Evolutionary conservation across 2,329 filamentous ascomycete species (phyloP), one percentile per base, ranked within the genome.

Genomic region (Botrytis elliptica): DNA sequence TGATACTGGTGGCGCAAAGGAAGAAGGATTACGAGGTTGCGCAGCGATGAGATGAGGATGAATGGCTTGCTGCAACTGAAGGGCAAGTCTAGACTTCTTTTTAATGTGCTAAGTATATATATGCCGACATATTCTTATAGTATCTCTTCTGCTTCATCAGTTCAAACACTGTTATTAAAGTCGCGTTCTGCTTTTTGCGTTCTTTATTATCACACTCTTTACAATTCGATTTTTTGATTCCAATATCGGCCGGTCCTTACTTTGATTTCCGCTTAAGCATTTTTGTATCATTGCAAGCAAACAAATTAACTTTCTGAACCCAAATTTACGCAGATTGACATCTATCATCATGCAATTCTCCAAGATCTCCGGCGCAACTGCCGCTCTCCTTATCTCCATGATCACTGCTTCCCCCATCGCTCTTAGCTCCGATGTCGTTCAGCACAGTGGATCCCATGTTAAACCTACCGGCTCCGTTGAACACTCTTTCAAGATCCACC

Each of bases 321-420:
- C 36, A 12, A 55, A 8, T 29, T 29, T 29, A 22, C 36, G 16
- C 44, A 29, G 20, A 29, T 40, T 55, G 16, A 40, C 36, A 55
- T 55, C 46, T 29, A 40, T 52, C 42, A 64, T 22, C 18, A 71
- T 71, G 57, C 57, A 71, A n/a, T 71, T 64, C 42, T 38, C 69
- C 33, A 71, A 65, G 33, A 71, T 64, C n/a, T 71, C 42, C 33
- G 10, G 57, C 16, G 69, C 57, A 49, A 71, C 69, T 14, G 57
- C 42, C 57, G 69, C 55, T 2, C 69, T 71, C 25, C 57, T 71
- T 4, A 64, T 71, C 42, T 71, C 69, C 25, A 52, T 71, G 33
- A 71, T 71, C 33, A 64, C 57, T 4, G 69, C 69, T 16, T 71
- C 69, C 29, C 69, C 69, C 16, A 64, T 71, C 16, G 46, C 65